A percentile compares a stretch with the other conserved stretches of the same genome.
These are phyloP conservation scores for Elsinoe australis DNA, from an alignment of 2,329 filamentous ascomycete genomes.

Conservation along the genomic window DNA sequence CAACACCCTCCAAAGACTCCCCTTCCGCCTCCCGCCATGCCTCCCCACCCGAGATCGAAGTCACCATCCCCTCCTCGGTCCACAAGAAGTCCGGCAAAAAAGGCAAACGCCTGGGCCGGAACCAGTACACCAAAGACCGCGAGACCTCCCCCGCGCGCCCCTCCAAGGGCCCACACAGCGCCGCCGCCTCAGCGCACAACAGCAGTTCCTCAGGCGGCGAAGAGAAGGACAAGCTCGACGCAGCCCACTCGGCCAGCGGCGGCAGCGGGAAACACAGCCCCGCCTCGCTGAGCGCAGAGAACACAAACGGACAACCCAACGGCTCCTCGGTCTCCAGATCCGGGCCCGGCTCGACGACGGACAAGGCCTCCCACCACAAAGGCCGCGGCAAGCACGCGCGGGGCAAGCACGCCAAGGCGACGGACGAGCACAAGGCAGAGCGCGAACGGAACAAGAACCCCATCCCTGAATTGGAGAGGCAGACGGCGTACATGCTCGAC, in stretches of 20 bases:
- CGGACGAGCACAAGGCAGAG: not conserved
- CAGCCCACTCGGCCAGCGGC: not conserved
- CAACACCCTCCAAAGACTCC: constrained; percentile 34
- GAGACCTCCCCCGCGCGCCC: constrained; percentile 51
- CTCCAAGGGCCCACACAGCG: constrained; percentile 23
- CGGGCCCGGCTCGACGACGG: too few species aligned
- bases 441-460: constrained; percentile 9
- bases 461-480: constrained; percentile 12
- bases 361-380: too few species aligned
- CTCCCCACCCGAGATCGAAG: constrained; percentile 29
- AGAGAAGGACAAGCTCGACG: constrained; percentile 6
- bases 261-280: constrained; percentile 8
- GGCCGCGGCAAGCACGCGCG: not conserved
- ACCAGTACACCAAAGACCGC: constrained; percentile 74
- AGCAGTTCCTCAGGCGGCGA: not conserved
- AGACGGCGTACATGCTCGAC: constrained; percentile 6
- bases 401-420: not conserved
- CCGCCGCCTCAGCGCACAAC: not conserved
- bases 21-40: constrained; percentile 38
- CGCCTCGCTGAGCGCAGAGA: not conserved
- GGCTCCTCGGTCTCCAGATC: too few species aligned
- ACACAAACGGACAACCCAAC: not conserved
- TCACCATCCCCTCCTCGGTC: constrained; percentile 38
- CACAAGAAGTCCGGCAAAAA: constrained; percentile 57
- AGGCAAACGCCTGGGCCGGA: constrained; percentile 58